Base-by-base conservation (phyloP, 2,329 filamentous ascomycete species). In the Aspergillus tamarii region DNA sequence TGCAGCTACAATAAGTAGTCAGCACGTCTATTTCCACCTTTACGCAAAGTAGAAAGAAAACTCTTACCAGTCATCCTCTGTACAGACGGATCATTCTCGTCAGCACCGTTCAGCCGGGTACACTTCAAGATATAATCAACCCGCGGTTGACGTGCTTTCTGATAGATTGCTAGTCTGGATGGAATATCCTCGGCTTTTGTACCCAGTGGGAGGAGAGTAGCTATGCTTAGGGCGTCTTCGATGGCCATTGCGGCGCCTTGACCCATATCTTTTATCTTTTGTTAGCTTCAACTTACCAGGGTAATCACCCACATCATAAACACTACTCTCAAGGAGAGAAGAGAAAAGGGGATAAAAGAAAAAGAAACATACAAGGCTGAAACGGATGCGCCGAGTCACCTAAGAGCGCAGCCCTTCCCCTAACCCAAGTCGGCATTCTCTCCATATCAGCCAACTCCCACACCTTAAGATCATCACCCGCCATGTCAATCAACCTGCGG, bases 351-450 rank as follows among this genome's bases (percentile, higher is more conserved):
- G 10, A 26, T 9, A 16, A 34, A 4, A 14, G 9, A 26, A 10
- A 1, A 11, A 16, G 3, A 1, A 14, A 57, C 57, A 58, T 58
- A 74, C 72, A 72, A 53, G 88, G 89, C 0, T 88, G 80, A 66
- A 91, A 90, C 0, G 89, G 88, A 71, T 91, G 89, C 0, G 88
- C 89, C 0, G 88, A 87, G 70, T 91, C 89, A 0, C 89, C 89
- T 0, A 91, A 74, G 0, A 91, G 73, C 0, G 83, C 87, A 11
- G 89, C 73, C 11, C 78, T 81, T 0, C 77, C 83, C 2, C 82
- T 81, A 0, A 80, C 78, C 84, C 87, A 91, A 0, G 76, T 80
- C 0, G 83, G 80, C 12, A 91, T 76, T 1, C 80, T 72, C 9
- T 84, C 81, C 85, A 90, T 89, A 67, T 91, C 88, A 8, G 86